Base-by-base conservation (phyloP, 768 basidiomycete genomes). In the Tricholoma furcatifolium region DNA sequence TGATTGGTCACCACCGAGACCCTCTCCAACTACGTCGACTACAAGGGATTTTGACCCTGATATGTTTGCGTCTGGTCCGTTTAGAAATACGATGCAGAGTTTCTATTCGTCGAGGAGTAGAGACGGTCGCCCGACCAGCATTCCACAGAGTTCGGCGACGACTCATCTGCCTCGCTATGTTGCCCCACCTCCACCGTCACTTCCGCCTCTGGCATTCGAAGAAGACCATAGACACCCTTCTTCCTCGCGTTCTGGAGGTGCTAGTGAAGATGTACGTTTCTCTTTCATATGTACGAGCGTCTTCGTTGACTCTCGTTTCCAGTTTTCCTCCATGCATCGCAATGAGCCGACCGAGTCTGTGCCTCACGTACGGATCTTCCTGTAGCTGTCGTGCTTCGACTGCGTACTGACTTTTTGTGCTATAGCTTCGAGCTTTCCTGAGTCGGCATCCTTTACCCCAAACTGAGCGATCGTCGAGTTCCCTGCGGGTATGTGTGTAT, bases 1-100 rank as follows among this genome's bases (percentile, higher is more conserved):
- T 17, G 32, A 50, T 8, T 21, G 35, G 7, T 54, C 60, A 0
- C 47, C 57, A 5, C 7, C 39, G 10, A 53, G 47, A 9, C 50
- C 55, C 18, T 35, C 34, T 12, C 54, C 56, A 43, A 38, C 61
- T 41, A n/a, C 57, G 6, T 18, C 50, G 17, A 43, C 57, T n/a
- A 42, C 60, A 32, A 53, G 60, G 17, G 53, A 58, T 34, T 56
- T 75, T 11, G 64, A 76, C 56, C 67, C 73, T 0, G 65, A 70
- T 11, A 61, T 68, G 2, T 76, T 74, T 56, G 69, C 70, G 8
- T 73, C 77, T 40, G 79, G 80, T 4, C 75, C 76, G 1, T 80
- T 80, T 66, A 64, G 78, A 23, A 75, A 75, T 45, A 79, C 80
- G 2, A 65, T 82, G 53, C 72, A 75, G 49, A 67, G 74, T 34